Base-by-base conservation (phyloP, 345 rosid species). In the Camelina laxa region DNA sequence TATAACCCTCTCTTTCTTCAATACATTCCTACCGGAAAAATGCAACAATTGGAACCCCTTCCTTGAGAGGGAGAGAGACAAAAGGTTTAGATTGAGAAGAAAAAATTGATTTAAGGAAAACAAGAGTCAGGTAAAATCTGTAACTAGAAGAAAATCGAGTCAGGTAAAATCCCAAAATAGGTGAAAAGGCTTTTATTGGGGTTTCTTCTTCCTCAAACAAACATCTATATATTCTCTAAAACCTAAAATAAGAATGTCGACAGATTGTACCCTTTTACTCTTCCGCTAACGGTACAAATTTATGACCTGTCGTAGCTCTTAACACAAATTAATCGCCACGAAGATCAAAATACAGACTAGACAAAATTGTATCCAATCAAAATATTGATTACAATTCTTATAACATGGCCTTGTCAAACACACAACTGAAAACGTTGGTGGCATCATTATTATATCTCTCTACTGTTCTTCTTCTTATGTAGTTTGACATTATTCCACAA, bases 131-230 rank as follows among this genome's bases (percentile, higher is more conserved):
- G 48, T 30, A 11, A 2, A 30, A 58, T 75, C 15, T 33, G 36
- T 33, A 33, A 33, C 9, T 33, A 33, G 36, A 33, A 33, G 36
- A 33, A 9, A 9, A 36, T 9, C 10, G 39, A 33, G 9, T 33
- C 36, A 33, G 36, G 10, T 2, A 36, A 36, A 36, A 36, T 36
- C 14, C 58, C 30, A 47, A 24, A 75, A 60, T 68, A 20, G 69
- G 11, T 60, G 17, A 30, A 49, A 38, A 61, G 49, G 49, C 30
- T 60, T 68, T 3, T 16, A 60, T 60, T 61, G 49, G 5, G 73
- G 74, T 68, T 68, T 30, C 31, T 60, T 75, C 41, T 60, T 60
- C 63, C 68, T 42, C 64, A 60, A 75, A 45, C 79, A 75, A 60
- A 67, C 36, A 67, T 67, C 41, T 60, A 39, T 67, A 58, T 67